phyloP scores from a whole-genome alignment of 441 rosid genomes.

The Dalechampia spathulata region DNA sequence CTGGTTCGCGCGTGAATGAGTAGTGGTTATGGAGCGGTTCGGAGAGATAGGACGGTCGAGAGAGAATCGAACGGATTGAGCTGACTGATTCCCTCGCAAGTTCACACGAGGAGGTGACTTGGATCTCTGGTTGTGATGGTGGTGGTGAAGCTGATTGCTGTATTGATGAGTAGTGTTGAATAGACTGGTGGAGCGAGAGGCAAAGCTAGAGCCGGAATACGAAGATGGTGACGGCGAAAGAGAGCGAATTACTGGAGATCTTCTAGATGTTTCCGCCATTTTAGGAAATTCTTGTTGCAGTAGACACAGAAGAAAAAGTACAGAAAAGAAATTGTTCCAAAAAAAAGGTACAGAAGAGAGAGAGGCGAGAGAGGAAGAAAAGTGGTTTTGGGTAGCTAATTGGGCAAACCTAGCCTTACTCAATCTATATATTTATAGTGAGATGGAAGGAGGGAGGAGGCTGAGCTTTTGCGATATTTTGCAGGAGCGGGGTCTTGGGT shows the following conservation, averaged over 20 bases:
- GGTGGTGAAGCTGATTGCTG: not conserved
- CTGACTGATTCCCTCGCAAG: constrained; percentile 20
- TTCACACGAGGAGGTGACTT: constrained; percentile 30
- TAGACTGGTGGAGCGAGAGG: constrained; percentile 34
- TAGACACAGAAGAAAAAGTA: constrained; percentile 2
- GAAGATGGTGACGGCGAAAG: constrained; percentile 23
- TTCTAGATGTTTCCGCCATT: constrained; percentile 46
- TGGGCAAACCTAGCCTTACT: constrained; percentile 42
- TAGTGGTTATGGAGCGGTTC: constrained; percentile 29
- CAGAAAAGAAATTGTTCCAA: no score
- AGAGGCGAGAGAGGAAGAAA: not conserved
- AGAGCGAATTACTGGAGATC: constrained; percentile 22
- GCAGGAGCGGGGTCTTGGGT: not conserved
- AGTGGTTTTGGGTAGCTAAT: constrained; percentile 20
- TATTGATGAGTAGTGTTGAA: not conserved
- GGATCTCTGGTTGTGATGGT: not conserved
- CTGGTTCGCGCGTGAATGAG: constrained; percentile 20
- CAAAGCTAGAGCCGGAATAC: constrained; percentile 36
- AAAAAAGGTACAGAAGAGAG: no score
- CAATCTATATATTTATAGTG: constrained; percentile 39
- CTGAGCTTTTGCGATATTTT: constrained; percentile 14
- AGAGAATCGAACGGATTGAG: constrained; percentile 43
- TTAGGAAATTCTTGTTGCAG: not conserved
- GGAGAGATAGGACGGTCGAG: constrained; percentile 63
- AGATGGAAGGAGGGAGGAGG: not conserved